Percentiles rank a stretch among this genome's conserved stretches.
These are phyloP conservation scores for Obba rivulosa DNA, from an alignment of 768 basidiomycete species.

Conservation along the genomic window DNA sequence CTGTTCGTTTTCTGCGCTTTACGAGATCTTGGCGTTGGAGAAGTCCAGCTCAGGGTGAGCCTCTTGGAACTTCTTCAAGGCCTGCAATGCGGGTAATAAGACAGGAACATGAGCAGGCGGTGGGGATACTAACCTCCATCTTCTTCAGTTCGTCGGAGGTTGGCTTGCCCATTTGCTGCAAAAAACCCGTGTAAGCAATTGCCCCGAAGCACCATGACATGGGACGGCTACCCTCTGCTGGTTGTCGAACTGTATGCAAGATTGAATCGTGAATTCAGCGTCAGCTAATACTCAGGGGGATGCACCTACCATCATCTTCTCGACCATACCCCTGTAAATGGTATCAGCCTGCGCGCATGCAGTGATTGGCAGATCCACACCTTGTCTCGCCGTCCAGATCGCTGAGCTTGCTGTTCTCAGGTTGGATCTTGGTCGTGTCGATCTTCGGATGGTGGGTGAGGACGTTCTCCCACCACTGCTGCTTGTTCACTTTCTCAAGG, in stretches of 20 bases:
- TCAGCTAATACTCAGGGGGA: background rate
- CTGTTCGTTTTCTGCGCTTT: conserved; percentile 11
- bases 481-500: conserved; percentile 81
- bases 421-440: conserved; percentile 93
- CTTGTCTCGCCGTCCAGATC: conserved; percentile 95
- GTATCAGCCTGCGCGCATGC: background rate
- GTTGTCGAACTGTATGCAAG: conserved; percentile 57
- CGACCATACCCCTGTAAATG: conserved; percentile 81
- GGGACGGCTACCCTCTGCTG: conserved; percentile 54
- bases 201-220: background rate
- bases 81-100: conserved; percentile 34
- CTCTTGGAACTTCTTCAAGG: conserved; percentile 83
- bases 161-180: conserved; percentile 90
- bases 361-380: conserved; percentile 31
- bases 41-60: conserved; percentile 94
- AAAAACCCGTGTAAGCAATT: conserved; percentile 5
- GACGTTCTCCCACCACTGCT: conserved; percentile 98
- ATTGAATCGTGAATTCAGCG: background rate
- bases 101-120: background rate
- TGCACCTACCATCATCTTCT: conserved; percentile 96
- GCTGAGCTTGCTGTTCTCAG: conserved; percentile 91
- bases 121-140: conserved; percentile 55
- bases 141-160: conserved; percentile 94
- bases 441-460: conserved; percentile 94
- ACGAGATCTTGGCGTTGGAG: conserved; percentile 85